Evolutionary conservation across 768 basidiomycete species (phyloP).

Genomic region (Boletus fagicola): DNA sequence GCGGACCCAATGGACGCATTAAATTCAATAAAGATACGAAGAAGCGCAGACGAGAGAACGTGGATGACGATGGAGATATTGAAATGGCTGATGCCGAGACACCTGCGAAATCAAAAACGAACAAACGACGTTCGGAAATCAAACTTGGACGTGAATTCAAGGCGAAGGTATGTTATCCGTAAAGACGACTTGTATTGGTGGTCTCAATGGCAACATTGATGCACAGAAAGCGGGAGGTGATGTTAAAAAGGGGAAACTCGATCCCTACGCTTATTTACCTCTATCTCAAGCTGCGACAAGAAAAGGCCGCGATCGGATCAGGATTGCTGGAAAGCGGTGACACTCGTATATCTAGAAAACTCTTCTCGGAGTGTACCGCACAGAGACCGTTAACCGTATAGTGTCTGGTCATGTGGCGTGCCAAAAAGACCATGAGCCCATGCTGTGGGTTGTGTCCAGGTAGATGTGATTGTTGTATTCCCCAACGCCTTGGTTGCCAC

Average conservation of each 20-base stretch:
- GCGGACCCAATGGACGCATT: slow-evolving; percentile 78
- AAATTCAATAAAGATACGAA: slow-evolving; percentile 98
- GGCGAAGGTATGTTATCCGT: slow-evolving; percentile 69
- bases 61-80: slow-evolving; percentile 58
- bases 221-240: slow-evolving; percentile 91
- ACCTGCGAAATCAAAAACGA: slow-evolving; percentile 42
- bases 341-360: slow-evolving; percentile 1
- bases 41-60: slow-evolving; percentile 75
- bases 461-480: slow-evolving; percentile 27
- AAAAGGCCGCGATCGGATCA: slow-evolving; percentile 46
- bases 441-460: slow-evolving; percentile 64
- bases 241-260: slow-evolving; percentile 79
- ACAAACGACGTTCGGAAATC: slow-evolving; percentile 51
- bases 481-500: slow-evolving; percentile 50
- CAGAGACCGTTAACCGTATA: slow-evolving; percentile 53
- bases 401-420: slow-evolving; percentile 65
- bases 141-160: slow-evolving; percentile 88
- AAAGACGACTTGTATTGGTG: not conserved
- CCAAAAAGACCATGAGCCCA: slow-evolving; percentile 67
- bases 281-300: slow-evolving; percentile 79
- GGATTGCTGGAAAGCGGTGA: slow-evolving; percentile 64
- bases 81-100: slow-evolving; percentile 75
- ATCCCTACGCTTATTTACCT: slow-evolving; percentile 91
- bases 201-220: slow-evolving; percentile 6
- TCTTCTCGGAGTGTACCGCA: not conserved